Evolutionary conservation across 2,329 filamentous ascomycete genomes (phyloP).

Genomic region (Diaporthe ampelina): DNA sequence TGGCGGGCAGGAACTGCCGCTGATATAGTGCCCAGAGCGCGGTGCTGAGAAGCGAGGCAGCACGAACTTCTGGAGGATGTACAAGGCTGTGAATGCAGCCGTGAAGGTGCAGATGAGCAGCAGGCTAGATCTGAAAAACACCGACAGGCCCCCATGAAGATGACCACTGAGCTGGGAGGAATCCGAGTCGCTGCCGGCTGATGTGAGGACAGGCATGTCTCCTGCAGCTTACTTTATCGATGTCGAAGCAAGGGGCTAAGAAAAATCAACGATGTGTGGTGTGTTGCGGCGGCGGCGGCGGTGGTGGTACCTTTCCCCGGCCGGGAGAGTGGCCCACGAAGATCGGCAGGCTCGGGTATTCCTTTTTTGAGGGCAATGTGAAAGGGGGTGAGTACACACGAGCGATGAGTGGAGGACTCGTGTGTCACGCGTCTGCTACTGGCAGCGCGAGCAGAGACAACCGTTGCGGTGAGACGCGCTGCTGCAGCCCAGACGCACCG

Average conservation of each 20-base stretch:
- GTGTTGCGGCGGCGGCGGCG: background rate
- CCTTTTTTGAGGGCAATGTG: background rate
- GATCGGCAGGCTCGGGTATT: conserved; percentile 21
- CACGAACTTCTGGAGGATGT: background rate
- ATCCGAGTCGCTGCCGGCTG: conserved; percentile 34
- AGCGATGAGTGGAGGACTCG: background rate
- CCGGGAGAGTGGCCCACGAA: conserved; percentile 13
- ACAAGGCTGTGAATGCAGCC: background rate
- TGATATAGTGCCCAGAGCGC: background rate
- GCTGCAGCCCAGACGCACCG: conserved; percentile 32
- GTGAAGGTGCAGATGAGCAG: background rate
- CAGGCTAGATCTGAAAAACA: background rate
- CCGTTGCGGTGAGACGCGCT: conserved; percentile 9
- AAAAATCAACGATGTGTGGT: background rate
- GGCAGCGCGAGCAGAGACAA: conserved; percentile 1
- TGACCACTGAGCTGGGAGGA: conserved; percentile 14
- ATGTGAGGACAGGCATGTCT: conserved; percentile 38
- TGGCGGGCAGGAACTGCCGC: conserved; percentile 13
- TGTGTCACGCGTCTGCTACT: conserved; percentile 10
- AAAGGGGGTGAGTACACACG: background rate
- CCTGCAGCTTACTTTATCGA: conserved; percentile 23
- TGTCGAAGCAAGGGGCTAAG: background rate
- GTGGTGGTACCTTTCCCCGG: background rate
- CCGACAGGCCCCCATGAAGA: conserved; percentile 20
- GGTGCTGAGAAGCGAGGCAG: conserved; percentile 5